Evolutionary conservation across 2,329 filamentous ascomycete genomes (phyloP).

Genomic region (Talaromyces sp.): DNA sequence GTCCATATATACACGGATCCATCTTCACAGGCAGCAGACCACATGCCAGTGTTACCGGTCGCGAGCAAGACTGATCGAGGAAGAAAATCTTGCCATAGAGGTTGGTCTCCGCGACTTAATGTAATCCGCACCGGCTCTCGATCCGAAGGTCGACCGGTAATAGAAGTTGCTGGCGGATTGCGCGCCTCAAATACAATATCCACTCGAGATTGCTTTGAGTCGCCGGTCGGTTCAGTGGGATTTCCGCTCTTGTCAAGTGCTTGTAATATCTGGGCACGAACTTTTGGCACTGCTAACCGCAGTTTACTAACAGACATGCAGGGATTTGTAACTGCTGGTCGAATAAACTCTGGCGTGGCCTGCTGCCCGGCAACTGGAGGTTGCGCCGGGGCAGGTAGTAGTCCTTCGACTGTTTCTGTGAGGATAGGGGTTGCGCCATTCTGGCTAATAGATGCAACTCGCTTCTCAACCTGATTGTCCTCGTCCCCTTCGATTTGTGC

Average conservation of each 20-base stretch:
- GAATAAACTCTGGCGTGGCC: conserved; percentile 73
- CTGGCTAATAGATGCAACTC: conserved; percentile 52
- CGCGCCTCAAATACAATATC: conserved; percentile 81
- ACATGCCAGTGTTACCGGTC: conserved; percentile 84
- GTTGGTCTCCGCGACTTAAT: conserved; percentile 70
- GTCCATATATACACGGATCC: conserved; percentile 88
- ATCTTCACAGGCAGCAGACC: conserved; percentile 90
- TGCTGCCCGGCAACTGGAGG: conserved; percentile 55
- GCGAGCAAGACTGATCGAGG: conserved; percentile 82
- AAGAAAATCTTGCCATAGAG: conserved; percentile 90
- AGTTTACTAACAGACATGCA: conserved; percentile 75
- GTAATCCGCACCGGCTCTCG: conserved; percentile 80
- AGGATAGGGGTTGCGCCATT: conserved; percentile 70
- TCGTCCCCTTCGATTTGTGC: conserved; percentile 69
- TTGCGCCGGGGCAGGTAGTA: conserved; percentile 66
- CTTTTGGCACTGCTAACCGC: conserved; percentile 78
- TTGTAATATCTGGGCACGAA: conserved; percentile 75
- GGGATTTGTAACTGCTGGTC: conserved; percentile 81
- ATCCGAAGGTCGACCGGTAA: conserved; percentile 55
- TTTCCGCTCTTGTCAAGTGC: conserved; percentile 59
- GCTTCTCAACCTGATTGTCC: conserved; percentile 56
- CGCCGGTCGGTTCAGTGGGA: conserved; percentile 35
- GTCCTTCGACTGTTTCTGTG: conserved; percentile 68
- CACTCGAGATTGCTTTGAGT: conserved; percentile 49
- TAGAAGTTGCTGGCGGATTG: conserved; percentile 62